These are phyloP conservation scores for Bidens hawaiensis DNA, from an alignment of 140 eudicot species.

Conservation along the genomic window DNA sequence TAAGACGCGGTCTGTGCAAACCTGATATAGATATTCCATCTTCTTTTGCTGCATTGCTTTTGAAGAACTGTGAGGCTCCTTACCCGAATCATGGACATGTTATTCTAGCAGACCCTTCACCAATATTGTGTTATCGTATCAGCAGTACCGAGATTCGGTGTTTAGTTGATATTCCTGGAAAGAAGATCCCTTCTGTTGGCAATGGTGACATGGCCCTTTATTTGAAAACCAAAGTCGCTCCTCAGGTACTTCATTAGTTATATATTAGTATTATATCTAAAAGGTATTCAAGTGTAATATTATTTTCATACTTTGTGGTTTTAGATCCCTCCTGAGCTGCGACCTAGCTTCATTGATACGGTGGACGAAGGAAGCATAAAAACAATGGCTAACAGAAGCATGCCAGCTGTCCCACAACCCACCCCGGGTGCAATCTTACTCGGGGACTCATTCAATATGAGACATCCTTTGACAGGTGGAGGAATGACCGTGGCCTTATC, in stretches of 20 bases:
- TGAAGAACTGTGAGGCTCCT: slow-evolving; percentile 49
- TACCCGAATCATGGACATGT: slow-evolving; percentile 46
- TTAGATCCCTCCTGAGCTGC: slow-evolving; percentile 49
- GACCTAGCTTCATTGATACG: slow-evolving; percentile 35
- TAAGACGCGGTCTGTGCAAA: slow-evolving; percentile 43
- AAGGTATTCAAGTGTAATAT: no score
- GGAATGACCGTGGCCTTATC: slow-evolving; percentile 68
- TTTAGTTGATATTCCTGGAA: slow-evolving; percentile 47
- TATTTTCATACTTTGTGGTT: background rate
- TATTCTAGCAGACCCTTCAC: slow-evolving; percentile 46
- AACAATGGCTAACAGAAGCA: slow-evolving; percentile 61
- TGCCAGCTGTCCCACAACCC: slow-evolving; percentile 64
- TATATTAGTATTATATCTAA: no score
- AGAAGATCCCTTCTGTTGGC: slow-evolving; percentile 46
- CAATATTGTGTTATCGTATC: slow-evolving; percentile 43
- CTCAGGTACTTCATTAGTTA: slow-evolving; percentile 43
- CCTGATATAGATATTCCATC: slow-evolving; percentile 50
- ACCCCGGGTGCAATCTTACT: slow-evolving; percentile 59
- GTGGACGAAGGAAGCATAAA: slow-evolving; percentile 48
- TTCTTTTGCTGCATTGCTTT: slow-evolving; percentile 38
- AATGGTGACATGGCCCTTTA: slow-evolving; percentile 52
- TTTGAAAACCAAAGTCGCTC: slow-evolving; percentile 38
- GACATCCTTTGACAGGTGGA: slow-evolving; percentile 66
- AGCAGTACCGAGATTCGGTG: slow-evolving; percentile 49
- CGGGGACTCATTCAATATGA: slow-evolving; percentile 59